Base-by-base conservation (phyloP, 164 flowering plant species). In the Sedum album region DNA sequence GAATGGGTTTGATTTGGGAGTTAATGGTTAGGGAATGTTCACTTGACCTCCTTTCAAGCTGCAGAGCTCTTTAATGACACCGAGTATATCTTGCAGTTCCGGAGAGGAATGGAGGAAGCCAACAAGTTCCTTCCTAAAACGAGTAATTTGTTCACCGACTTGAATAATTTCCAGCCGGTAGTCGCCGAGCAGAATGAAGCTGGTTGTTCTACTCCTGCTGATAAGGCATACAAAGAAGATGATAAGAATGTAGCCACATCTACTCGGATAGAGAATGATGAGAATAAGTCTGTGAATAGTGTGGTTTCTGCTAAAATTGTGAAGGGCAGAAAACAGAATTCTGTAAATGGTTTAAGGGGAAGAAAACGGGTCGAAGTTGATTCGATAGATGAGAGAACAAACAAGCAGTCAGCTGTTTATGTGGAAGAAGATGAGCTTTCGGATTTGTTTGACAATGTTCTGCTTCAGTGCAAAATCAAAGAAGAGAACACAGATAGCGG, bases 361-460 rank as follows among this genome's bases (percentile, higher is more conserved):
- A 76, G 69, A 73, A 80, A 76, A 60, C 67, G 79, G 31, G 81
- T 65, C 31, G 79, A 74, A 11, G 31, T 26, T 13, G 76, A 76
- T 44, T 38, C 60, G 9, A 76, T 74, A 61, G 79, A 78, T 20
- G 78, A 44, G 31, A 74, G 83, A 69, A 76, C 69, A 28, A 68
- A 66, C 71, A 80, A 80, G 75, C 79, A 76, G 33, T 71, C 76
- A 0, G 81, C 83, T 3, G 69, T 72, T 66, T 77, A 62, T 72
- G 73, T 49, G 25, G 78, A 75, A 13, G 76, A 79, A 30, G 82
- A 17, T 17, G 82, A 83, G 57, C 70, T 81, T 21, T 70, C 84
- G 4, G 86, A 83, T 17, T 60, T 80, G 82, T 81, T 83, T 60
- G 85, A 79, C 71, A 76, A 68, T 72, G 73, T 82, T 23, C 55